These are phyloP conservation scores for Hamigera avellanea DNA, from an alignment of 495 filamentous ascomycete genomes.

Conservation along the genomic window DNA sequence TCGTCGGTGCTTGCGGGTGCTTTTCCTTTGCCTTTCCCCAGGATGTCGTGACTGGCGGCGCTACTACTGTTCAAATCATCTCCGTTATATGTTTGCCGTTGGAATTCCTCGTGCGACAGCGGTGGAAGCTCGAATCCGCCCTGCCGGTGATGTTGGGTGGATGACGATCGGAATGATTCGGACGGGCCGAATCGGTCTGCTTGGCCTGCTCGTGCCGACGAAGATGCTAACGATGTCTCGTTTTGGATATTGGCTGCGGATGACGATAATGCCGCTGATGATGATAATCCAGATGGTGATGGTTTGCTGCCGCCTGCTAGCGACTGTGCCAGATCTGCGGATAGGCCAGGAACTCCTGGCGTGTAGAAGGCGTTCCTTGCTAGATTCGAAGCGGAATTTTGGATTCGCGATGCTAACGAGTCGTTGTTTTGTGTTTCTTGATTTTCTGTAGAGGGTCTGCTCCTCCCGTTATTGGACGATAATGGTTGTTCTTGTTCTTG, in stretches of 20 bases:
- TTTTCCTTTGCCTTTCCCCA: slow-evolving; percentile 21
- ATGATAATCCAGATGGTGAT: slow-evolving; percentile 1
- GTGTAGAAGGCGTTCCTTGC: slow-evolving; percentile 21
- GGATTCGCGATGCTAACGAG: slow-evolving; percentile 26
- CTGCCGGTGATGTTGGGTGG: slow-evolving; percentile 1
- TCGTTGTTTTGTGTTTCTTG: neutral
- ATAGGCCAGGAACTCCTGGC: slow-evolving; percentile 2
- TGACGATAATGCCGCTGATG: slow-evolving; percentile 9
- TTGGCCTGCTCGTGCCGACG: neutral
- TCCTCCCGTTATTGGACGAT: too few relatives aligned
- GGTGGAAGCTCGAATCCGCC: slow-evolving; percentile 16
- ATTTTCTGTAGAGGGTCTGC: neutral
- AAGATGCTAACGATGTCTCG: slow-evolving; percentile 1
- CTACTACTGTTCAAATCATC: neutral
- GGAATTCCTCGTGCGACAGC: slow-evolving; percentile 12
- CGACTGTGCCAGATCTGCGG: slow-evolving; percentile 14
- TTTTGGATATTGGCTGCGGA: slow-evolving; percentile 9
- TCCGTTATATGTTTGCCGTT: slow-evolving; percentile 2
- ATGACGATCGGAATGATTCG: slow-evolving; percentile 14
- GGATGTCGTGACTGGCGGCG: too few relatives aligned
- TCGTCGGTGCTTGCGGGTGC: neutral
- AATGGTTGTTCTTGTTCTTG: neutral
- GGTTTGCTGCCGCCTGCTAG: slow-evolving; percentile 10
- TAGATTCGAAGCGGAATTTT: slow-evolving; percentile 25
- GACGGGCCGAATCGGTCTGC: neutral